Evolutionary conservation across 2,329 filamentous ascomycete species (phyloP).

Genomic region (Aquanectria penicillioides): DNA sequence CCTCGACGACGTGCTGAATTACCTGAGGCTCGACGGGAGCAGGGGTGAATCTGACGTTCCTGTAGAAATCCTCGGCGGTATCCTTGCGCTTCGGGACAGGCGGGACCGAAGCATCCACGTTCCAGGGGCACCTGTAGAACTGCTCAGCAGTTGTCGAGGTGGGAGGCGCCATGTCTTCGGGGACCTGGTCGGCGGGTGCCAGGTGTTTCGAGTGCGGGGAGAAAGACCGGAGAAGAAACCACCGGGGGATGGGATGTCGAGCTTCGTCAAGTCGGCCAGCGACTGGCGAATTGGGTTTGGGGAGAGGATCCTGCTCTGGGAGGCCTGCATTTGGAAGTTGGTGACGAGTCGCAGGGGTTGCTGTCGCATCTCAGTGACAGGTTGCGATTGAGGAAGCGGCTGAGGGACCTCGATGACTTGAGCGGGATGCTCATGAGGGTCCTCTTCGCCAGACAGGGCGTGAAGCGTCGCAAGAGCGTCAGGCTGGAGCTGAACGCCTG

Average conservation of each 20-base stretch:
- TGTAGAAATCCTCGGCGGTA: conserved; percentile 52
- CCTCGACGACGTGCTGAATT: conserved; percentile 75
- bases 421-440: conserved; percentile 63
- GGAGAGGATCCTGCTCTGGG: conserved; percentile 39
- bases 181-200: conserved; percentile 71
- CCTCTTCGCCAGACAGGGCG: conserved; percentile 73
- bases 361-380: conserved; percentile 58
- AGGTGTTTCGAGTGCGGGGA: conserved; percentile 79
- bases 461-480: conserved; percentile 84
- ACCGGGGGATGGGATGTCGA: conserved; percentile 91
- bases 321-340: conserved; percentile 42
- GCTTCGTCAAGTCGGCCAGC: conserved; percentile 77
- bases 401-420: conserved; percentile 57
- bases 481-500: conserved; percentile 78
- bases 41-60: conserved; percentile 49
- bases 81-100: conserved; percentile 50
- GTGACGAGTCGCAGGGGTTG: conserved; percentile 62
- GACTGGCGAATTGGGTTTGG: conserved; percentile 59
- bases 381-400: conserved; percentile 15
- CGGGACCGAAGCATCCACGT: conserved; percentile 52
- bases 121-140: conserved; percentile 90
- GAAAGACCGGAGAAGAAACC: conserved; percentile 91
- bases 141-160: conserved; percentile 92
- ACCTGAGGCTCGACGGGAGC: conserved; percentile 48
- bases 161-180: conserved; percentile 68